A percentile compares a stretch with the other conserved stretches of the same genome.
These are phyloP conservation scores for Carex parvula DNA, from an alignment of 176 grass and related monocot genomes.

Conservation along the genomic window DNA sequence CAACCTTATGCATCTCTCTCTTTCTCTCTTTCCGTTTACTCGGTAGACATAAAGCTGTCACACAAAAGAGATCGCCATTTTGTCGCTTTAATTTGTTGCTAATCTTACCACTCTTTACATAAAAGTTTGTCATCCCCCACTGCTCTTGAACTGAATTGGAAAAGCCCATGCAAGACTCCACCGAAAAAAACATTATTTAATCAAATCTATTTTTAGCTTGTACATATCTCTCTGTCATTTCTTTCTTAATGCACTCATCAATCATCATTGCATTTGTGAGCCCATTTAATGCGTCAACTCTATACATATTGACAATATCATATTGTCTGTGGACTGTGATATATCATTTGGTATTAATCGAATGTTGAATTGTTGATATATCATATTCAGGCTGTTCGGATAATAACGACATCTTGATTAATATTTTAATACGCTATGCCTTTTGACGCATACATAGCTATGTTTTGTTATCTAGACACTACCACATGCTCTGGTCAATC, in stretches of 20 bases:
- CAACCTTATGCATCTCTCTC: neutral
- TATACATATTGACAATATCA: neutral
- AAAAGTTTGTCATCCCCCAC: conserved; percentile 50
- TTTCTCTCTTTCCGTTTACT: neutral
- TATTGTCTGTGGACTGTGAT: no score
- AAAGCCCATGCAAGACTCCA: conserved; percentile 30
- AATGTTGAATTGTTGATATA: no score
- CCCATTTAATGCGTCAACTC: neutral
- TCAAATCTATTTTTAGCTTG: neutral
- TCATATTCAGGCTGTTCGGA: neutral
- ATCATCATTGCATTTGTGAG: neutral
- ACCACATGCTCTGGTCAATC: no score
- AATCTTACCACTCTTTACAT: conserved; percentile 9
- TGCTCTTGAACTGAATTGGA: conserved; percentile 42
- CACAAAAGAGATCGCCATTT: conserved; percentile 10
- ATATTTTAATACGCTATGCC: neutral
- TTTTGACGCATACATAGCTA: neutral
- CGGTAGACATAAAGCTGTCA: conserved; percentile 17
- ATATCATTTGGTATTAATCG: neutral
- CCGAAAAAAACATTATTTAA: conserved; percentile 4
- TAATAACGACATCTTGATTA: neutral
- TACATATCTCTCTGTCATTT: neutral
- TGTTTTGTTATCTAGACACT: no score
- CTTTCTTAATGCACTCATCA: neutral
- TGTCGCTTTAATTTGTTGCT: neutral